A percentile compares a stretch with the other conserved stretches of the same genome.
These are phyloP conservation scores for Daldinia sp. DNA, from an alignment of 2,329 filamentous ascomycete species.

Conservation along the genomic window DNA sequence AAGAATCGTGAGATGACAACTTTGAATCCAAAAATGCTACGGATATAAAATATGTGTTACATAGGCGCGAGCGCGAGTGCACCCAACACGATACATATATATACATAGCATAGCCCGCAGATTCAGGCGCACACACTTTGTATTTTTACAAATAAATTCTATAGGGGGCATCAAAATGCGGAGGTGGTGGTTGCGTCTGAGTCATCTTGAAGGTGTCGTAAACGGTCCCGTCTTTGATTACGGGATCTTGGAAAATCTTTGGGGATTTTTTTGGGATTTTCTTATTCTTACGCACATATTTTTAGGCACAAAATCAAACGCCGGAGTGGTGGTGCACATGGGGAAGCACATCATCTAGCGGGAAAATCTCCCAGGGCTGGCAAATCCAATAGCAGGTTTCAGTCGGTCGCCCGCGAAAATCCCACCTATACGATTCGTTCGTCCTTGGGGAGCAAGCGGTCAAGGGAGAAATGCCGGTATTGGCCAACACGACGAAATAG, in stretches of 20 bases:
- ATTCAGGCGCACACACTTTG: constrained; percentile 17
- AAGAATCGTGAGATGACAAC: constrained; percentile 16
- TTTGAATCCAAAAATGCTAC: constrained; percentile 21
- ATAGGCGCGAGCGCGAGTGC: constrained; percentile 2
- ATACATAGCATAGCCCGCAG: constrained; percentile 2
- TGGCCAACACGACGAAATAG: constrained; percentile 41
- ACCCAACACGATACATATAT: not conserved
- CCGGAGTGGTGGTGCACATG: constrained; percentile 32
- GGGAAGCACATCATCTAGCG: constrained; percentile 8
- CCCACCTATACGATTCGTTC: constrained; percentile 44
- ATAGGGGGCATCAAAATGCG: constrained; percentile 37
- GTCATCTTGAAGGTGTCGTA: constrained; percentile 43
- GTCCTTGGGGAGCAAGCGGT: constrained; percentile 41
- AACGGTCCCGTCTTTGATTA: constrained; percentile 30
- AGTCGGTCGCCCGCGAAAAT: constrained; percentile 17
- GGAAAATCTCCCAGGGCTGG: not conserved
- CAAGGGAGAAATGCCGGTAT: constrained; percentile 42
- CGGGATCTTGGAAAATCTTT: constrained; percentile 27
- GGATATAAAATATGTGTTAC: constrained; percentile 26
- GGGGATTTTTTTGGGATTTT: constrained; percentile 37
- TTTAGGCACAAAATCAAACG: constrained; percentile 47
- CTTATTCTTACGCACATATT: constrained; percentile 34
- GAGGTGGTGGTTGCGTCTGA: constrained; percentile 47
- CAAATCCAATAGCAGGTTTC: constrained; percentile 24
- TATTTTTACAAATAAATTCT: constrained; percentile 20